A percentile compares a stretch with the other conserved stretches of the same genome.
phyloP scores from a whole-genome alignment of 2,329 filamentous ascomycete species.

The Akanthomyces muscarius region DNA sequence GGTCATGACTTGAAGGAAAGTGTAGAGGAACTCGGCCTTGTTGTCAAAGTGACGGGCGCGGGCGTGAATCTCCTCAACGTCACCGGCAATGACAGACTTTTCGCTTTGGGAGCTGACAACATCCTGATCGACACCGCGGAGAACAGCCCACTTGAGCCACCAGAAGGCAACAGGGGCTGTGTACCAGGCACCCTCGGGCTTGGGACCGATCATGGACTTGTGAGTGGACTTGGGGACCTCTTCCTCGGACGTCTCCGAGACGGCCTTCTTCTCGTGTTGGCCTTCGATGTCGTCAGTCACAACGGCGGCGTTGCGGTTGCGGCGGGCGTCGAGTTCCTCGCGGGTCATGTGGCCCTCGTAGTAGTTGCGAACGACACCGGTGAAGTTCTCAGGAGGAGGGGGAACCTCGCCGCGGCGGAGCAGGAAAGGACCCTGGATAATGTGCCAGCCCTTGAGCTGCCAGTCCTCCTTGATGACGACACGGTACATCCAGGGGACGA shows the following conservation, averaged over 20 bases:
- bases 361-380: slow-evolving; percentile 47
- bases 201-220: slow-evolving; percentile 36
- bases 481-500: slow-evolving; percentile 57
- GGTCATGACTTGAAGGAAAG: slow-evolving; percentile 57
- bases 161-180: slow-evolving; percentile 39
- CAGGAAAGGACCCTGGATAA: slow-evolving; percentile 51
- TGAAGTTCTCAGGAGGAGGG: slow-evolving; percentile 39
- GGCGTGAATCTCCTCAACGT: slow-evolving; percentile 53
- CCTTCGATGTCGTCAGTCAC: slow-evolving; percentile 24
- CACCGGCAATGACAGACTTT: slow-evolving; percentile 43
- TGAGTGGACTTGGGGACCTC: slow-evolving; percentile 30
- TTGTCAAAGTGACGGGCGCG: slow-evolving; percentile 58
- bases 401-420: slow-evolving; percentile 40
- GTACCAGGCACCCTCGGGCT: slow-evolving; percentile 43
- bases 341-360: slow-evolving; percentile 54
- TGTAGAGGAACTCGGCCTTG: slow-evolving; percentile 57
- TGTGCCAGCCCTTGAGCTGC: slow-evolving; percentile 52
- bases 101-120: slow-evolving; percentile 35
- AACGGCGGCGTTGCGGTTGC: slow-evolving; percentile 25
- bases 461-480: slow-evolving; percentile 58
- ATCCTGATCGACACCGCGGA: slow-evolving; percentile 45
- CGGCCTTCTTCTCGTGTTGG: slow-evolving; percentile 27
- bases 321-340: slow-evolving; percentile 46
- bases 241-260: slow-evolving; percentile 26
- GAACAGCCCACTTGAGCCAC: slow-evolving; percentile 41